Conservation (phyloP, 2,329 filamentous ascomycete genomes). For the Calycina herbarum region DNA sequence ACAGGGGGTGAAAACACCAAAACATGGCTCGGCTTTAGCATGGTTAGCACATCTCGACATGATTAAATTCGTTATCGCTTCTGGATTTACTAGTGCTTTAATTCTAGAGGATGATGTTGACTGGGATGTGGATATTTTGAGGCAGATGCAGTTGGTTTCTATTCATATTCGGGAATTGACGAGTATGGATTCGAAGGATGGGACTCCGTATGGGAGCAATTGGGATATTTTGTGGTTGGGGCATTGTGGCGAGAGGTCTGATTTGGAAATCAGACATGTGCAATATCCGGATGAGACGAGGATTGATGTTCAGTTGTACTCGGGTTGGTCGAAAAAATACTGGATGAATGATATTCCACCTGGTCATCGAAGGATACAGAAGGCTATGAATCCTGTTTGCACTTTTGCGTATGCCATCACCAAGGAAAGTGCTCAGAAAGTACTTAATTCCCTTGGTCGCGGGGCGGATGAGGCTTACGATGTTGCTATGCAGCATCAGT, state of each 20-base stretch:
- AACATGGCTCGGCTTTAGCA: not conserved
- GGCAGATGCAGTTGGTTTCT: not conserved
- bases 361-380: not conserved
- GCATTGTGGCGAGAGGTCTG: not conserved
- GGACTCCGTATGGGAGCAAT: not conserved
- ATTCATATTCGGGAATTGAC: not conserved
- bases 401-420: not conserved
- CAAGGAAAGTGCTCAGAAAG: not conserved
- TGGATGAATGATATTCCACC: not conserved
- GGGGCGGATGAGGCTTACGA: not conserved
- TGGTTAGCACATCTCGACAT: conserved; percentile 1
- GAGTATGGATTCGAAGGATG: not conserved
- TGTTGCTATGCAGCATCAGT: conserved; percentile 2
- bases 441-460: not conserved
- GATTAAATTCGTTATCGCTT: not conserved
- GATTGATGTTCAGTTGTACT: not conserved
- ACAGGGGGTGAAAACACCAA: not conserved
- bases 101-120: not conserved
- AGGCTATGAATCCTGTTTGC: not conserved
- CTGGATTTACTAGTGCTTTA: not conserved
- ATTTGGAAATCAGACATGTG: not conserved
- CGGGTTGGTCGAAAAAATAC: not conserved
- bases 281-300: not conserved
- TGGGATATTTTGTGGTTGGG: not conserved
- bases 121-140: not conserved